These are phyloP conservation scores for Cubamyces sp. DNA, from an alignment of 768 basidiomycete genomes.

Conservation along the genomic window DNA sequence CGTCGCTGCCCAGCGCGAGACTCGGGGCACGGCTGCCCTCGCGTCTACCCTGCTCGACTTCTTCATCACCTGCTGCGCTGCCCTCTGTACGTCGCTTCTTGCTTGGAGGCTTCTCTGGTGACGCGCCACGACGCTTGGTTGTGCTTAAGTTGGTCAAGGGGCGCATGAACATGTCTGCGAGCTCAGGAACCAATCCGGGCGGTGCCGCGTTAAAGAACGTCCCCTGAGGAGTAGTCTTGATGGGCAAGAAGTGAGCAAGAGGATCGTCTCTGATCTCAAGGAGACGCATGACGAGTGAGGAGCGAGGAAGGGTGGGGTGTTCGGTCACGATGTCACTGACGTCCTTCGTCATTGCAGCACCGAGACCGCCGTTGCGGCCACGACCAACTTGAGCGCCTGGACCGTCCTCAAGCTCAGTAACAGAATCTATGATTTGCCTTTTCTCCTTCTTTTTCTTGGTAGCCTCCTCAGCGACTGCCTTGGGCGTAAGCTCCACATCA, in stretches of 20 bases:
- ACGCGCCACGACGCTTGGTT: constrained; percentile 63
- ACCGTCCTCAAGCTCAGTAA: constrained; percentile 79
- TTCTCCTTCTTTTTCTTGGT: constrained; percentile 63
- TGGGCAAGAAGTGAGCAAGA: constrained; percentile 82
- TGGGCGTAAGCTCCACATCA: constrained; percentile 52
- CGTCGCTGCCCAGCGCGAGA: constrained; percentile 57
- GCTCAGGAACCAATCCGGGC: constrained; percentile 79
- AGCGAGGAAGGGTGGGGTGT: constrained; percentile 85
- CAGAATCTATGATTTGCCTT: constrained; percentile 89
- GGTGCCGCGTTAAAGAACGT: constrained; percentile 85
- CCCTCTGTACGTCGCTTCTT: constrained; percentile 64
- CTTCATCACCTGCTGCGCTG: constrained; percentile 47
- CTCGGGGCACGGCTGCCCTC: constrained; percentile 68
- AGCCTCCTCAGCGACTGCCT: constrained; percentile 47
- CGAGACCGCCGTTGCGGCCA: constrained; percentile 54
- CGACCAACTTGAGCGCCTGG: constrained; percentile 58
- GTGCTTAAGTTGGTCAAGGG: constrained; percentile 55
- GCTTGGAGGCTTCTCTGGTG: constrained; percentile 55
- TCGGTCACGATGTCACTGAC: constrained; percentile 76
- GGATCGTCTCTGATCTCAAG: constrained; percentile 87
- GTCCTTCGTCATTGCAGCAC: constrained; percentile 55
- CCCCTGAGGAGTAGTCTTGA: constrained; percentile 69
- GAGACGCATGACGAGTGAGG: constrained; percentile 82
- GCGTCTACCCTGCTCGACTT: constrained; percentile 75
- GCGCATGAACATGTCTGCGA: constrained; percentile 83